Evolutionary conservation across 2,329 filamentous ascomycete species (phyloP).

Genomic region (Myriosclerotinia scirpicola): DNA sequence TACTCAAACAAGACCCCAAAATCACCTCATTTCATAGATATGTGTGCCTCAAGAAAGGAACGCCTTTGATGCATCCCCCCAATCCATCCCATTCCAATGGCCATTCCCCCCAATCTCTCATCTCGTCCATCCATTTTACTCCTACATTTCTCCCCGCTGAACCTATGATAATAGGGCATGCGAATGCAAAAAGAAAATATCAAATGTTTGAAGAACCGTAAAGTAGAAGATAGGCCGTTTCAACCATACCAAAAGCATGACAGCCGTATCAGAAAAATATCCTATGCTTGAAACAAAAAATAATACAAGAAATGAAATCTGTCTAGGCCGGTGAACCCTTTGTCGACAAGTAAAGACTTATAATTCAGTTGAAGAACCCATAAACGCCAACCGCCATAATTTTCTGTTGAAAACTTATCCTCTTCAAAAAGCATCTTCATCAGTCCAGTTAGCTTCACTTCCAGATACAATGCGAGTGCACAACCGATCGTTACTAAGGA

Average conservation of each 20-base stretch:
- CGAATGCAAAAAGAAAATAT: neutral
- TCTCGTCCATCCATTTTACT: slow-evolving; percentile 14
- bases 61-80: slow-evolving; percentile 11
- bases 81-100: slow-evolving; percentile 7
- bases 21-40: slow-evolving; percentile 12
- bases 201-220: neutral
- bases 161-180: slow-evolving; percentile 3
- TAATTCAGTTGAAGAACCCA: neutral
- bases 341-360: slow-evolving; percentile 5
- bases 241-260: slow-evolving; percentile 17
- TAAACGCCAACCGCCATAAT: slow-evolving; percentile 3
- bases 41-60: slow-evolving; percentile 3
- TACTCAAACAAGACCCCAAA: slow-evolving; percentile 5
- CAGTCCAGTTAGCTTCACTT: slow-evolving; percentile 62
- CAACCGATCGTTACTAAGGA: slow-evolving; percentile 53
- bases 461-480: slow-evolving; percentile 63
- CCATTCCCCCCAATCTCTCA: slow-evolving; percentile 9
- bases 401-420: neutral
- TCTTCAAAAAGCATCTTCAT: slow-evolving; percentile 58
- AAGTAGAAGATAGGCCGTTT: slow-evolving; percentile 14
- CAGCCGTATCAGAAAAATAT: slow-evolving; percentile 19
- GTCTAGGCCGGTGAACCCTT: neutral
- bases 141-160: slow-evolving; percentile 9
- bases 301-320: slow-evolving; percentile 20
- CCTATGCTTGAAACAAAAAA: slow-evolving; percentile 18